Evolutionary conservation across 2,329 filamentous ascomycete species (phyloP), one percentile per base, ranked within the genome.

Genomic region (Teratosphaeriaceae sp.): DNA sequence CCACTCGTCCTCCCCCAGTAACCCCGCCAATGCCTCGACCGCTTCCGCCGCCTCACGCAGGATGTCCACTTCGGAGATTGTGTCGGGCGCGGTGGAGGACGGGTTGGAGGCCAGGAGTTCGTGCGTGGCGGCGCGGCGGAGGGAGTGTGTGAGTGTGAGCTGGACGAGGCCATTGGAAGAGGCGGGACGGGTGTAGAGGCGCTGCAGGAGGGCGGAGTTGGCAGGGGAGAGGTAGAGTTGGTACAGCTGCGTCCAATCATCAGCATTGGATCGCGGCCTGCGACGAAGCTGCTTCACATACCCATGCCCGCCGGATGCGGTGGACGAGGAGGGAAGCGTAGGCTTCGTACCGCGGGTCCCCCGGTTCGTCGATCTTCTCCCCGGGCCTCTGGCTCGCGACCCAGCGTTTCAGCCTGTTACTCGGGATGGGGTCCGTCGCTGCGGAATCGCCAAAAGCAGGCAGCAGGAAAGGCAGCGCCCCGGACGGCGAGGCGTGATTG

Each of bases 401-500:
- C 75, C 85, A 94, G 62, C 78, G 78, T 47, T 81, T 75, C 38
- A 94, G 70, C 55, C 82, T 85, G 51, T 70, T 76, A 2, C 82
- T 78, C 0, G 79, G 66, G 3, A 89, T 59, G 6, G 66, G 64
- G 23, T 69, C 55, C 12, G 55, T 51, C 15, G 64, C 47, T 37
- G 50, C 52, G 12, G 53, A 50, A 26, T 49, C 36, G 19, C 54
- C 29, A 9, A 45, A 24, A 54, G 56, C 55, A 8, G 85, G 83
- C 7, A 90, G 74, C 33, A 98, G 75, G 66, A 94, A 97, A 0
- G 92, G 92, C 12, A 97, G 75, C n/a, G 82, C 75, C 45, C 90
- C 89, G 18, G 82, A 84, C 0, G 90, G 90, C 2, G 89, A 95
- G 40, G 90, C 88, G 70, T 97, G 92, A 65, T 97, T 97, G 55